Conservation (phyloP, 345 rosid species). For the Rubroshorea leprosula region DNA sequence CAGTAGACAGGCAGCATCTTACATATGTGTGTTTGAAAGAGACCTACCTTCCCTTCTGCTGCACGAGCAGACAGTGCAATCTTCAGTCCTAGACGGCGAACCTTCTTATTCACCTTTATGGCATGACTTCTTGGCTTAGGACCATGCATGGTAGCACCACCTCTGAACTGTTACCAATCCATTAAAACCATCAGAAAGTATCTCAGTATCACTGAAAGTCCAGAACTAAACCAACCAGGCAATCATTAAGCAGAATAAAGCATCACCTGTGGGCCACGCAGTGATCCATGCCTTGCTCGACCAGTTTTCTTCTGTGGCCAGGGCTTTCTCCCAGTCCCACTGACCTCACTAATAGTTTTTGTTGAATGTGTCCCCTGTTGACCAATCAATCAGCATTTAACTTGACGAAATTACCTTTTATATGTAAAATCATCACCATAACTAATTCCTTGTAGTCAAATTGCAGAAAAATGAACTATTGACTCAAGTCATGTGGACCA, state of each 20-base stretch:
- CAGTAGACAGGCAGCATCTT: background rate
- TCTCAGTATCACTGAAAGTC: constrained; percentile 6
- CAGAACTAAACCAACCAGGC: background rate
- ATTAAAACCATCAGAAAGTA: constrained; percentile 14
- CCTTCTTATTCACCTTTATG: constrained; percentile 78
- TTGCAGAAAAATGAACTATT: background rate
- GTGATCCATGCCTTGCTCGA: constrained; percentile 83
- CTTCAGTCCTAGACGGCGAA: constrained; percentile 87
- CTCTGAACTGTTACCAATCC: constrained; percentile 64
- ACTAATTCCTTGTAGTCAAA: background rate
- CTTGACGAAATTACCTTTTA: background rate
- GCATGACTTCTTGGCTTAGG: constrained; percentile 97
- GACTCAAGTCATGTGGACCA: background rate
- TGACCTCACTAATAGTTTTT: constrained; percentile 88
- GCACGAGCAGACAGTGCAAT: constrained; percentile 89
- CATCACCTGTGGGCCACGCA: constrained; percentile 85
- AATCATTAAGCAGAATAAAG: constrained; percentile 1
- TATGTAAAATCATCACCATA: background rate
- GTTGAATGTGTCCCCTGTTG: constrained; percentile 90
- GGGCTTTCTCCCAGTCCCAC: constrained; percentile 94
- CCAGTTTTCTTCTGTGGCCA: constrained; percentile 88
- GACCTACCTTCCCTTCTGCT: constrained; percentile 85
- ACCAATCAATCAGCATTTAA: constrained; percentile 9
- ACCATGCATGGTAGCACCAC: constrained; percentile 88
- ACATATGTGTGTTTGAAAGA: background rate